Conservation (phyloP, 2,329 filamentous ascomycete species). For the Trichophyton schoenleinii region DNA sequence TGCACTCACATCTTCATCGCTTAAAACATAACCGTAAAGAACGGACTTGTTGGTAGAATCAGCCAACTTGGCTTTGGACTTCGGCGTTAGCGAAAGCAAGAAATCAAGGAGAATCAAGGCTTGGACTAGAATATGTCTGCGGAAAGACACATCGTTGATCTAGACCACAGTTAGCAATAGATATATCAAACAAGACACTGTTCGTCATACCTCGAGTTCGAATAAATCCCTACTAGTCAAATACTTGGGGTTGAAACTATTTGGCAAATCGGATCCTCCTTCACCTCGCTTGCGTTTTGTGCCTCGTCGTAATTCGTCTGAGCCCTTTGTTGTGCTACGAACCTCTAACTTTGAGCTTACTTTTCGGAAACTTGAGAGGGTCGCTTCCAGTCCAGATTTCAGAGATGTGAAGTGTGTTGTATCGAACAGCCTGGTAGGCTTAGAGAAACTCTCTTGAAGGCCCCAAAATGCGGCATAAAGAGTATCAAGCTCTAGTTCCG, state of each 20-base stretch:
- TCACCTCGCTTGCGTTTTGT: conserved; percentile 58
- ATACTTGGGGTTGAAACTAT: conserved; percentile 92
- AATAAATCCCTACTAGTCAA: conserved; percentile 95
- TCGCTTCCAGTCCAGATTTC: conserved; percentile 49
- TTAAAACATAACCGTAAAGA: conserved; percentile 65
- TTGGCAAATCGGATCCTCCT: conserved; percentile 51
- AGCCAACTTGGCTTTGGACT: conserved; percentile 66
- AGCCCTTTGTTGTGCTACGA: conserved; percentile 43
- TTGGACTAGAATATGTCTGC: conserved; percentile 88
- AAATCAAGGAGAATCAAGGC: conserved; percentile 92
- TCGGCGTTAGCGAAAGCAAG: conserved; percentile 72
- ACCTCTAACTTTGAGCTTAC: conserved; percentile 57
- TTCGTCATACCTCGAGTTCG: conserved; percentile 61
- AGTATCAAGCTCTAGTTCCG: conserved; percentile 51
- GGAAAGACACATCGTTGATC: conserved; percentile 88
- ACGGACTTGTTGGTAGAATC: conserved; percentile 75
- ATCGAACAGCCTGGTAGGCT: conserved; percentile 73
- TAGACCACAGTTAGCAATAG: conserved; percentile 23
- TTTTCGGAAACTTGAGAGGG: conserved; percentile 62
- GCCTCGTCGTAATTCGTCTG: conserved; percentile 52
- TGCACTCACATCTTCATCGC: conserved; percentile 62
- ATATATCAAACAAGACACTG: conserved; percentile 9
- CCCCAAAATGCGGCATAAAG: conserved; percentile 93
- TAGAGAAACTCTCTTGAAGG: conserved; percentile 80
- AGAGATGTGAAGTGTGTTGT: conserved; percentile 53